Base-by-base conservation (phyloP, 495 filamentous ascomycete species). In the Acidiella bohemica region DNA sequence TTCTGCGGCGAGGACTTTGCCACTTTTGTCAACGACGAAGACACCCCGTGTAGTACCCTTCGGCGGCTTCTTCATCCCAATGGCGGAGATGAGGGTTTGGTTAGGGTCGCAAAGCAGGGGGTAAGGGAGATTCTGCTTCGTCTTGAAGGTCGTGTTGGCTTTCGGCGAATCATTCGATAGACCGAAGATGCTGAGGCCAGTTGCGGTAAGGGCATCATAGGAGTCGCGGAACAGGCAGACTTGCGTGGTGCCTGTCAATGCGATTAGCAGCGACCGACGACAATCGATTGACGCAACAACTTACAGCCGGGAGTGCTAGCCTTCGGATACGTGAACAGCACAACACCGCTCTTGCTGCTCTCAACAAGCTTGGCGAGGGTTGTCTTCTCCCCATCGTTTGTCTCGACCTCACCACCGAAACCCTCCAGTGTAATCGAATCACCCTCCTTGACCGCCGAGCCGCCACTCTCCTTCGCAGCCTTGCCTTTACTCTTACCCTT, bases 241-340 rank as follows among this genome's bases (percentile, higher is more conserved):
- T 75, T 96, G 90, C 21, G 70, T 84, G 28, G 84, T 96, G 67
- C 86, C 86, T 93, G 43, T 9, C 22, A 10, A 3, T 14, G 3
- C 7, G 22, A 19, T 37, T 19, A 19, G 13, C 25, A 25, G 20
- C 22, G 10, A 10, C 11, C 8, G 3, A 11, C 7, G 25, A 12
- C 17, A 25, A 10, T 7, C 25, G 34, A 6, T 3, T 8, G n/a
- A 24, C 22, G 23, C 27, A 17, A 12, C 28, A 40, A 73, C 84
- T 73, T 78, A 94, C 90, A 97, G 41, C 92, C 90, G 20, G 82
- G 82, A 20, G 90, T 97, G 9, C 81, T 88, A 43, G 90, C 90
- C 66, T 81, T 93, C 22, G 90, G 90, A 56, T 95, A 97, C 24
- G 85, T 93, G 59, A 97, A 96, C 22, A 97, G 59, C 12, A 93